Conservation (phyloP, 169 alveolate genomes). For the Plasmodium sp. region DNA sequence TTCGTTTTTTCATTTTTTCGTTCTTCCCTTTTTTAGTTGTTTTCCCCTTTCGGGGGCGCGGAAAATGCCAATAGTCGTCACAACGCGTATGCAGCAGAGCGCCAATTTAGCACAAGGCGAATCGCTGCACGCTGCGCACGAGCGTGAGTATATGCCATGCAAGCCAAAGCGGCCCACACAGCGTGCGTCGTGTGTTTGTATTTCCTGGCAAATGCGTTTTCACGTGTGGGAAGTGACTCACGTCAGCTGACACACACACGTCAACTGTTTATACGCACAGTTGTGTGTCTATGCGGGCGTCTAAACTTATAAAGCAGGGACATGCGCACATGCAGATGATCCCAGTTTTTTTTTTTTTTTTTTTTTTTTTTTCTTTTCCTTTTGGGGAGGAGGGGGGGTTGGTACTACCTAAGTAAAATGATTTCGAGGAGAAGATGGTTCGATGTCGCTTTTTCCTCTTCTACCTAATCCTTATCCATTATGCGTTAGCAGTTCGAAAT, state of each 20-base stretch:
- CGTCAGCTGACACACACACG: background rate
- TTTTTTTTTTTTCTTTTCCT: background rate
- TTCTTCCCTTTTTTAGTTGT: background rate
- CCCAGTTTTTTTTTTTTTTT: background rate
- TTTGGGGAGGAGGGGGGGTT: background rate
- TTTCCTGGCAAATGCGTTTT: background rate
- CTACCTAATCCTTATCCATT: slow-evolving; percentile 27
- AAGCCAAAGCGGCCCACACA: background rate
- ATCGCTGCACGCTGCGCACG: background rate
- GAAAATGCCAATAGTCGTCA: background rate
- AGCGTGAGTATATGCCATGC: background rate
- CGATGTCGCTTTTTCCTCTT: slow-evolving; percentile 17
- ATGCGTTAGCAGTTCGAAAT: slow-evolving; percentile 11
- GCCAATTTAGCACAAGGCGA: background rate
- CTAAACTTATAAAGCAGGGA: background rate
- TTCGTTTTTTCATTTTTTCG: background rate
- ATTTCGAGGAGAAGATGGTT: slow-evolving; percentile 34
- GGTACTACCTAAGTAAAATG: slow-evolving; percentile 29
- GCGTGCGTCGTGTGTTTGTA: background rate
- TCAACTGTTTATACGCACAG: background rate
- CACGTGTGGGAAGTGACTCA: background rate
- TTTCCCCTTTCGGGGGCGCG: background rate
- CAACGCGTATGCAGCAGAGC: background rate
- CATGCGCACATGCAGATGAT: background rate
- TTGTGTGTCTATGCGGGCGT: background rate